Evolutionary conservation across 2,329 filamentous ascomycete species (phyloP).

Genomic region (Huntiella omanensis): DNA sequence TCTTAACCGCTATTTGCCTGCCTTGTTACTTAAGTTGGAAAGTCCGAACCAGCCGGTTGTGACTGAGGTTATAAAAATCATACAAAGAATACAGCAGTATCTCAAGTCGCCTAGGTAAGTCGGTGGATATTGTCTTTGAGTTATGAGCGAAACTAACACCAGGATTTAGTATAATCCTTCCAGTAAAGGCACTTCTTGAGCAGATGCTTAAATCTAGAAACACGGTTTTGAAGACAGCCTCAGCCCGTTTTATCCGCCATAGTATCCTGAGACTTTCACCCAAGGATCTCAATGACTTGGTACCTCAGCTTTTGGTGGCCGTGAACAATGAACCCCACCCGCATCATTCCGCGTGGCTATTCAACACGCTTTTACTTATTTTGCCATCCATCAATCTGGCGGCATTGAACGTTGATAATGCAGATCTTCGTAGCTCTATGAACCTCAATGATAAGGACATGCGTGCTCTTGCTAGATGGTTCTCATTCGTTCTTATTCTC

Average conservation of each 20-base stretch:
- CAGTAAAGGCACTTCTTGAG: slow-evolving; percentile 64
- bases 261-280: slow-evolving; percentile 37
- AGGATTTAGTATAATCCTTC: slow-evolving; percentile 45
- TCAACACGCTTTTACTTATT: slow-evolving; percentile 65
- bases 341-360: slow-evolving; percentile 26
- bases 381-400: slow-evolving; percentile 56
- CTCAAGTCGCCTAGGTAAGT: slow-evolving; percentile 31
- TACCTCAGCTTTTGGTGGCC: slow-evolving; percentile 51
- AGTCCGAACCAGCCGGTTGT: slow-evolving; percentile 67
- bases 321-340: slow-evolving; percentile 36
- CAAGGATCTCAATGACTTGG: slow-evolving; percentile 47
- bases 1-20: slow-evolving; percentile 60
- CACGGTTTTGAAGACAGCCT: slow-evolving; percentile 66
- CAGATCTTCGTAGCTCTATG: slow-evolving; percentile 41
- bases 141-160: background rate
- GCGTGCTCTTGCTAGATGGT: slow-evolving; percentile 51
- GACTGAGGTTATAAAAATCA: slow-evolving; percentile 44
- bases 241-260: slow-evolving; percentile 76
- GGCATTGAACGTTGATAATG: slow-evolving; percentile 53
- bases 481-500: slow-evolving; percentile 60
- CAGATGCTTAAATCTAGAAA: slow-evolving; percentile 69
- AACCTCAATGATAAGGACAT: slow-evolving; percentile 53
- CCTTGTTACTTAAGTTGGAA: slow-evolving; percentile 68
- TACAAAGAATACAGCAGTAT: slow-evolving; percentile 34
- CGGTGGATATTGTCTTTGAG: background rate